Conservation (phyloP, 1,284 basidiomycete genomes). For the Ceratobasidium sp. region DNA sequence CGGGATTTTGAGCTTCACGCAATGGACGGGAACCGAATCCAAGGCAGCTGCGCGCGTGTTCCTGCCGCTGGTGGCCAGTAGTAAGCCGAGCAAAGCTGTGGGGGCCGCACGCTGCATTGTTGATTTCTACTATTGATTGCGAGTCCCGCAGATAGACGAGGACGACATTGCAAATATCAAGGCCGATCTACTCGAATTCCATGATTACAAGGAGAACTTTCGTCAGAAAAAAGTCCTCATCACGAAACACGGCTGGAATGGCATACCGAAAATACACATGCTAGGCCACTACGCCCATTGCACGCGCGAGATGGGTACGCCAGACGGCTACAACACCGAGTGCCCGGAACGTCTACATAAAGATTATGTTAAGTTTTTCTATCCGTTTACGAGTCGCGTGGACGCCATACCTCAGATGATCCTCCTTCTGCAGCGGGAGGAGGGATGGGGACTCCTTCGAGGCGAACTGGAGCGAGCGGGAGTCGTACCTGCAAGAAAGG, state of each 20-base stretch:
- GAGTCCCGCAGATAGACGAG: background rate
- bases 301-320: constrained; percentile 39
- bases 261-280: constrained; percentile 45
- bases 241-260: constrained; percentile 47
- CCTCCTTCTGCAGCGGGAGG: background rate
- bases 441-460: background rate
- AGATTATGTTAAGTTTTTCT: constrained; percentile 9
- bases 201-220: constrained; percentile 48
- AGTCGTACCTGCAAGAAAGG: background rate
- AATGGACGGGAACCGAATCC: constrained; percentile 45
- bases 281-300: constrained; percentile 28
- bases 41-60: constrained; percentile 36
- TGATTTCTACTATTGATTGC: constrained; percentile 56
- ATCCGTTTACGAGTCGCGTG: background rate
- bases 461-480: background rate
- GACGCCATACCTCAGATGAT: background rate
- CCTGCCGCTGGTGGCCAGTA: background rate
- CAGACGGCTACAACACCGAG: constrained; percentile 47
- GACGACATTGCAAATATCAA: constrained; percentile 42
- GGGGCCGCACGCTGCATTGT: constrained; percentile 52
- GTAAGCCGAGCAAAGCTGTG: constrained; percentile 19
- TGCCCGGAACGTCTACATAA: constrained; percentile 46
- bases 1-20: constrained; percentile 31
- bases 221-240: constrained; percentile 9
- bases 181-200: constrained; percentile 42